Base-by-base conservation (phyloP, 345 rosid genomes). In the Gossypium sturtianum region DNA sequence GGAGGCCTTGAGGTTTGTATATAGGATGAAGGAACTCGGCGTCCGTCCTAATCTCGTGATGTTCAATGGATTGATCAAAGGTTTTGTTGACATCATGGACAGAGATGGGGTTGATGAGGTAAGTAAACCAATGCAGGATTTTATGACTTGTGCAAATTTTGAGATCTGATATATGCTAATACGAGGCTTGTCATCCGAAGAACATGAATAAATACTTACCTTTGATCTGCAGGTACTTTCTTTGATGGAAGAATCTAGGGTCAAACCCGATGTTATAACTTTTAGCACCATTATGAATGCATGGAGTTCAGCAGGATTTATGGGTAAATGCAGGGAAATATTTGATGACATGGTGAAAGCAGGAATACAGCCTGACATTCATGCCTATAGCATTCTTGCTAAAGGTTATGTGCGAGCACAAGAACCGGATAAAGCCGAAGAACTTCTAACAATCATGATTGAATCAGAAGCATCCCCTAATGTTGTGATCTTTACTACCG, bases 241-340 rank as follows among this genome's bases (percentile, higher is more conserved):
- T 15, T 80, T 87, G 87, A 89, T 89, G 90, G 84, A 77, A 63
- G 86, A 85, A 70, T 85, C 71, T 61, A 71, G 73, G 66, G 87
- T 89, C 75, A 87, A 83, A 62, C 90, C 93, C 66, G 89, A 87
- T 77, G 89, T 86, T 54, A 83, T 89, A 79, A 89, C 89, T 0
- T 87, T 81, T 79, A 87, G 90, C 74, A 89, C 89, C 34, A 87
- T 87, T 60, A 89, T 89, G 90, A 87, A 89, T 70, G 88, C 88
- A 20, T 89, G 93, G 93, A 89, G 93, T 84, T 83, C 88, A 27
- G 90, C 89, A 15, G 93, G 93, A 54, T 87, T 75, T 72, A 89
- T 89, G 89, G 83, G 80, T 72, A 89, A 84, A 78, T 87, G 90
- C 74, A 80, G 83, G 59, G 85, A 85, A 78, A 83, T 85, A 66